A percentile compares a stretch with the other conserved stretches of the same genome.
Conservation (phyloP, 2,329 filamentous ascomycete genomes). For the Colletotrichum liaoningense region DNA sequence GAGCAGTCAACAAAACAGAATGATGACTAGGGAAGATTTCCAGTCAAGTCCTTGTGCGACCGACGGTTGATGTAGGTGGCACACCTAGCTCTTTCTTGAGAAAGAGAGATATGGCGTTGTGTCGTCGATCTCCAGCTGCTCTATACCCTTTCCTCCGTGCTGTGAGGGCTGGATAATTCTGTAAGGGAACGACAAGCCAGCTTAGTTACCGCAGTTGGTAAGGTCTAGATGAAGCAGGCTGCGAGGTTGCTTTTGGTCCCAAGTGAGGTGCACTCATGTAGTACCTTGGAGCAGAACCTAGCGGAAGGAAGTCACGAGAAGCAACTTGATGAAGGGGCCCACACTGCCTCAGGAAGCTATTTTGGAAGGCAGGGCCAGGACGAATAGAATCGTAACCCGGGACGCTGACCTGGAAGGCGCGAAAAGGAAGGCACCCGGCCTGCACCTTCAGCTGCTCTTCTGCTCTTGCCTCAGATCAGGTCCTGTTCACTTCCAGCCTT, state of each 20-base stretch:
- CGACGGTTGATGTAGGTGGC: not conserved
- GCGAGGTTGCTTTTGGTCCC: not conserved
- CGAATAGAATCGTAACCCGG: not conserved
- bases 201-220: not conserved
- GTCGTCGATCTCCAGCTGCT: not conserved
- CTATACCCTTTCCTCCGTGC: not conserved
- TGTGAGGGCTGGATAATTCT: not conserved
- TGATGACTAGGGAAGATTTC: not conserved
- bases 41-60: not conserved
- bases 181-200: not conserved
- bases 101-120: not conserved
- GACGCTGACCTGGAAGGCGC: not conserved
- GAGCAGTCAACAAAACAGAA: not conserved
- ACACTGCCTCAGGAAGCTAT: not conserved
- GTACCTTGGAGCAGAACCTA: not conserved
- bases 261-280: not conserved
- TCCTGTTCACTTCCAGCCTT: conserved; percentile 2
- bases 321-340: not conserved
- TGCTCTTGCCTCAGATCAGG: not conserved
- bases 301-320: conserved; percentile 12
- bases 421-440: conserved; percentile 14
- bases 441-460: conserved; percentile 5
- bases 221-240: not conserved
- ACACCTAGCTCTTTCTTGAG: conserved; percentile 9
- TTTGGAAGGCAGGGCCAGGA: not conserved